phyloP scores from a whole-genome alignment of 1,139 yeast species.

The Candida sp. region DNA sequence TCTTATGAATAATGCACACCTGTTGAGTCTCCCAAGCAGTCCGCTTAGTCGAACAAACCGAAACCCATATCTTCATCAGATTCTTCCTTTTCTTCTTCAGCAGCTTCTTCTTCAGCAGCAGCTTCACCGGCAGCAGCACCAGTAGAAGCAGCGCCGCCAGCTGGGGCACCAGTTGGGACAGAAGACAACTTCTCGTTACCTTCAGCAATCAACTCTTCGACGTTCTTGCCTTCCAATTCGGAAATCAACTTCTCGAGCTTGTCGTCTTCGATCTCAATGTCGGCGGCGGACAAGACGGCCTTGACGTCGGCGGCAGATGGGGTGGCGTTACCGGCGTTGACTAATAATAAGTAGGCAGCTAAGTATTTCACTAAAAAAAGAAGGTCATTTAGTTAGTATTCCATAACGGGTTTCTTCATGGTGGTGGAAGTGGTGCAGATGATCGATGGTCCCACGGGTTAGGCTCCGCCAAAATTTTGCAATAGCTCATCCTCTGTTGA shows the following conservation, averaged over 20 bases:
- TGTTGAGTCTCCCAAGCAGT: not conserved
- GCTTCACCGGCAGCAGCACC: conserved; percentile 71
- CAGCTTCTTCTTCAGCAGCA: conserved; percentile 74
- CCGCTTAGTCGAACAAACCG: conserved; percentile 56
- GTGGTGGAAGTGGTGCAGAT: too few species aligned
- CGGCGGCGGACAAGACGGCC: conserved; percentile 89
- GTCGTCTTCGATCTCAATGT: conserved; percentile 93
- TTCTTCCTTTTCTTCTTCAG: conserved; percentile 63
- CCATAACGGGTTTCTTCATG: not conserved
- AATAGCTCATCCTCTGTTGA: not conserved
- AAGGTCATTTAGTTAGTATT: conserved; percentile 9
- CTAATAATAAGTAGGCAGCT: conserved; percentile 73
- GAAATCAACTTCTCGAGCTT: conserved; percentile 84
- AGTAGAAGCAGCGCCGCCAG: conserved; percentile 72
- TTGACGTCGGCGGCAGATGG: conserved; percentile 96
- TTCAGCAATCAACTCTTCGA: conserved; percentile 92
- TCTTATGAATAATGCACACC: not conserved
- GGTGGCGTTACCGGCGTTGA: conserved; percentile 69
- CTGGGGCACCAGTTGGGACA: conserved; percentile 98
- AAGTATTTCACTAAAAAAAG: conserved; percentile 54
- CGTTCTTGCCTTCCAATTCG: conserved; percentile 94
- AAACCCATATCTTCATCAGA: conserved; percentile 57
- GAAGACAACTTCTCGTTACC: conserved; percentile 96
- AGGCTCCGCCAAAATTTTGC: not conserved
- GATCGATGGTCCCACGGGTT: too few species aligned